These are phyloP conservation scores for Phoma sp. DNA, from an alignment of 2,329 filamentous ascomycete genomes.

Conservation along the genomic window DNA sequence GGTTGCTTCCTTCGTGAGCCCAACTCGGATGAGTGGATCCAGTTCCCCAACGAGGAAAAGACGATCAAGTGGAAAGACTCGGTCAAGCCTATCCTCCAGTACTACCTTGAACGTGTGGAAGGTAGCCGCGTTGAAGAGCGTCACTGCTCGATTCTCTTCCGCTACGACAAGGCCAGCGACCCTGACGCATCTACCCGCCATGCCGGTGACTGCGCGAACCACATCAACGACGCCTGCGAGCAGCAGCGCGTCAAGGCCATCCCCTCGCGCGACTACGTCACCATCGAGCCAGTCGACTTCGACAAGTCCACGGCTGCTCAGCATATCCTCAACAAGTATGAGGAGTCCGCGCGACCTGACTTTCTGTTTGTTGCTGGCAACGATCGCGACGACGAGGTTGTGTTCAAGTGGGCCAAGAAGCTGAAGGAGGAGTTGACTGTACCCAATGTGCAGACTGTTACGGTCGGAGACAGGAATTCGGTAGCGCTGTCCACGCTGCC, in stretches of 20 bases:
- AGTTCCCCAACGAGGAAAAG: slow-evolving; percentile 74
- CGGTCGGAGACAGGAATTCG: slow-evolving; percentile 84
- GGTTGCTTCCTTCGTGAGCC: slow-evolving; percentile 85
- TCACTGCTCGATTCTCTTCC: slow-evolving; percentile 90
- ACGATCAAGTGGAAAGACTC: slow-evolving; percentile 82
- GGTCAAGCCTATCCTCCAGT: slow-evolving; percentile 81
- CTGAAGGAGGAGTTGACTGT: slow-evolving; percentile 61
- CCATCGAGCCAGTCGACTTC: slow-evolving; percentile 85
- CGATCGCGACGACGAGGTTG: slow-evolving; percentile 89
- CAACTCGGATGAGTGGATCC: slow-evolving; percentile 72
- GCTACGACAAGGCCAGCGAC: slow-evolving; percentile 84
- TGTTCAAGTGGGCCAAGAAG: slow-evolving; percentile 92
- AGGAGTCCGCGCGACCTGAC: slow-evolving; percentile 59
- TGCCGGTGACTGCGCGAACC: slow-evolving; percentile 87
- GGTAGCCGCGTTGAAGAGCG: slow-evolving; percentile 87
- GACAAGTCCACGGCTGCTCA: slow-evolving; percentile 86
- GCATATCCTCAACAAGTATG: slow-evolving; percentile 67
- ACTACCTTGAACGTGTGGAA: slow-evolving; percentile 88
- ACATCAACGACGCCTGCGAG: slow-evolving; percentile 93
- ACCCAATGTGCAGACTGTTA: slow-evolving; percentile 78
- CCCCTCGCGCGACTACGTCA: slow-evolving; percentile 77
- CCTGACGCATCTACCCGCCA: slow-evolving; percentile 75
- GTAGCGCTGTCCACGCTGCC: slow-evolving; percentile 85
- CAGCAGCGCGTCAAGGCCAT: slow-evolving; percentile 84
- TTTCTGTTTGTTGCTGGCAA: slow-evolving; percentile 92